Base-by-base conservation (phyloP, 768 basidiomycete genomes). In the Sutorius australiensis region DNA sequence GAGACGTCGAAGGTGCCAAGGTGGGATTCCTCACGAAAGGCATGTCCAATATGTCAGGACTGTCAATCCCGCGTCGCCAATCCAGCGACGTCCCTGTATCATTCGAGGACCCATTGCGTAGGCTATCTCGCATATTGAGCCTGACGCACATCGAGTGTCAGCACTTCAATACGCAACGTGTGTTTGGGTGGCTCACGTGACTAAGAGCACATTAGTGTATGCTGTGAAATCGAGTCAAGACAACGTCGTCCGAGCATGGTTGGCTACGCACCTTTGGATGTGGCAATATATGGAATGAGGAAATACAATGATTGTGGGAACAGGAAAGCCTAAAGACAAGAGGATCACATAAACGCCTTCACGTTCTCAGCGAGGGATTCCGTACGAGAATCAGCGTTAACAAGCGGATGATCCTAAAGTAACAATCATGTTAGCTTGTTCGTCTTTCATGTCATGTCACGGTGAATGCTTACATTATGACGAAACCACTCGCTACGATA, bases 131-230 rank as follows among this genome's bases (percentile, higher is more conserved):
- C 30, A 32, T 37, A 17, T 48, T 54, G n/a, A 54, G 36, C n/a
- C 46, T 47, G 16, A 13, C n/a, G 24, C 6, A 8, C 34, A n/a
- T 28, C 27, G 8, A 3, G 11, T 11, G 46, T 47, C 27, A 47
- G 46, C 16, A 30, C 5, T 32, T 5, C 21, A 13, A 6, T 16
- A n/a, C 33, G 19, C 34, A 13, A 45, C 21, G n/a, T 3, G 14
- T 2, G 36, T 17, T 7, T 5, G 30, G 17, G 8, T 10, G 14
- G 24, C 53, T 43, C 41, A 49, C 46, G 46, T 53, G 8, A 41
- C 46, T 14, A 54, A 50, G 27, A 50, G 28, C 2, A 30, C n/a
- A 13, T 54, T 39, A 36, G 34, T 44, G 27, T 54, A 54, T 10
- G 42, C 53, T 54, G 30, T 27, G 14, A 17, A 14, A 8, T 40